phyloP scores from a whole-genome alignment of 148 eudicot species.

The Drosera capensis region DNA sequence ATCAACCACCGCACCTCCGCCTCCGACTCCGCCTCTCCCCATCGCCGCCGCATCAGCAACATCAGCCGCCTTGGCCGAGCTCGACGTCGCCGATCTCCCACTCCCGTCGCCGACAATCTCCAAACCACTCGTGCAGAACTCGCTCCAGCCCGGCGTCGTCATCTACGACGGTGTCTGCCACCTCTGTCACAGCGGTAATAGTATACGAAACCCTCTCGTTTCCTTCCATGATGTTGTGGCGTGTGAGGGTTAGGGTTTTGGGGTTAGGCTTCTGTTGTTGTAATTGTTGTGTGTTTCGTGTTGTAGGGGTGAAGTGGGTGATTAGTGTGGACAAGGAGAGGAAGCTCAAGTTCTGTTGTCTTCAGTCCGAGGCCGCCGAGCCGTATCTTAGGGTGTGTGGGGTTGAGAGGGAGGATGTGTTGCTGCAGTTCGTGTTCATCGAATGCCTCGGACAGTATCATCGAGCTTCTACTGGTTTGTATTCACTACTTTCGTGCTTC shows the following conservation, averaged over 20 bases:
- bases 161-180: slow-evolving; percentile 87
- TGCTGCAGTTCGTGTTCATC: slow-evolving; percentile 73
- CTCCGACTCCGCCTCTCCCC: slow-evolving; percentile 1
- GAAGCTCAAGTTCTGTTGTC: slow-evolving; percentile 89
- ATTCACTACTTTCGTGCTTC: too few relatives aligned
- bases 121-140: slow-evolving; percentile 13
- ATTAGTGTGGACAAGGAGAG: slow-evolving; percentile 55
- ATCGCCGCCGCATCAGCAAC: slow-evolving; percentile 8
- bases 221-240: neutral
- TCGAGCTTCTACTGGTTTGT: slow-evolving; percentile 81
- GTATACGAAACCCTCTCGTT: too few relatives aligned
- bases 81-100: slow-evolving; percentile 4
- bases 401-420: slow-evolving; percentile 66
- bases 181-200: slow-evolving; percentile 68
- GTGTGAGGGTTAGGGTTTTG: neutral
- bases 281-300: neutral
- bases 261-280: neutral
- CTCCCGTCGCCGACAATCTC: slow-evolving; percentile 5
- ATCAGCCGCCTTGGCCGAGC: slow-evolving; percentile 11
- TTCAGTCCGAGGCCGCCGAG: slow-evolving; percentile 88
- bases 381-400: slow-evolving; percentile 72
- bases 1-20: neutral
- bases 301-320: slow-evolving; percentile 80
- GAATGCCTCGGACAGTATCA: slow-evolving; percentile 76
- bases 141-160: slow-evolving; percentile 70